Evolutionary conservation across 192 early-diverging fungal genomes (phyloP).

Genomic region (Coemansia sp.): DNA sequence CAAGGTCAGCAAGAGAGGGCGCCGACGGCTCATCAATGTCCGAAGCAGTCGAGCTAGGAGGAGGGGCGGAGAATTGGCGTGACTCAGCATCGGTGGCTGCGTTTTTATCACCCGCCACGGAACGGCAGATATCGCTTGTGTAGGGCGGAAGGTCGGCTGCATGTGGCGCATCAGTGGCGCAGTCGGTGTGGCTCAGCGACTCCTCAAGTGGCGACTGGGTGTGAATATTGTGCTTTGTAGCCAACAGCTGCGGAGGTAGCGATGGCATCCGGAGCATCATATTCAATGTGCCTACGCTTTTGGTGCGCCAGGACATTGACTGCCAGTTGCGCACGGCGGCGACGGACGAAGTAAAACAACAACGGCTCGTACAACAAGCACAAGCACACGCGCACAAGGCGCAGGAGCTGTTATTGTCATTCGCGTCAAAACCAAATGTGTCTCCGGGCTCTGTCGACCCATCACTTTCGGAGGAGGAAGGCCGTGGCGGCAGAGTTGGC

Average conservation of each 20-base stretch:
- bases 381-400: slow-evolving; percentile 32
- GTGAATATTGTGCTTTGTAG: background rate
- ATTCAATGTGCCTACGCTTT: slow-evolving; percentile 3
- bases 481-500: background rate
- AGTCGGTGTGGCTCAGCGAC: slow-evolving; percentile 1
- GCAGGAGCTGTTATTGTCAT: background rate
- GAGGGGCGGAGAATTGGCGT: background rate
- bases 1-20: slow-evolving; percentile 14
- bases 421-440: slow-evolving; percentile 36
- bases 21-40: slow-evolving; percentile 15
- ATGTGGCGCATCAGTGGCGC: slow-evolving; percentile 7
- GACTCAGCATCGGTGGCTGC: background rate
- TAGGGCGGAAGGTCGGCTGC: slow-evolving; percentile 3
- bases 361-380: slow-evolving; percentile 31
- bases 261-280: slow-evolving; percentile 9
- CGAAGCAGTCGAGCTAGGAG: slow-evolving; percentile 2
- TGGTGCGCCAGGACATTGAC: slow-evolving; percentile 24
- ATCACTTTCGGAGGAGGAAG: background rate
- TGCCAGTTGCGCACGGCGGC: slow-evolving; percentile 30
- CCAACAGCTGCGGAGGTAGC: background rate
- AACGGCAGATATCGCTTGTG: background rate
- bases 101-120: slow-evolving; percentile 11
- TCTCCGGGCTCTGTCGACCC: slow-evolving; percentile 37
- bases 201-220: background rate
- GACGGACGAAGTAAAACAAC: slow-evolving; percentile 35